These are phyloP conservation scores for Erysimum cheiri DNA, from an alignment of 441 rosid species.

Conservation along the genomic window DNA sequence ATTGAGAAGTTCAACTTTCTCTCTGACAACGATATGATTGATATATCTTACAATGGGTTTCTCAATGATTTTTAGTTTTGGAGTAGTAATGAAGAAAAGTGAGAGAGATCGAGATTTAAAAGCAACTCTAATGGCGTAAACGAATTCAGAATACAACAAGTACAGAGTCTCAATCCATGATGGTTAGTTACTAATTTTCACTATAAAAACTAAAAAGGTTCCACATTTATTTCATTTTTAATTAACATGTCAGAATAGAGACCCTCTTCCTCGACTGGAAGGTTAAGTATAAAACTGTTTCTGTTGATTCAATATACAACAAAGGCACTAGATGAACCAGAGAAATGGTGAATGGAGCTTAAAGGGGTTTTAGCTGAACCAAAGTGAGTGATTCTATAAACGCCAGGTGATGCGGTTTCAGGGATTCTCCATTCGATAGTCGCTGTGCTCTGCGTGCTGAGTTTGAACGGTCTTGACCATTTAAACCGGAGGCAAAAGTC, in stretches of 20 bases:
- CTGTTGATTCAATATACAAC: constrained; percentile 51
- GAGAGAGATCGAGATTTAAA: constrained; percentile 35
- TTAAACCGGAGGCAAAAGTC: constrained; percentile 79
- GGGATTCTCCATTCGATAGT: constrained; percentile 82
- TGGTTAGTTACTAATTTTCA: constrained; percentile 25
- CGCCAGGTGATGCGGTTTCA: constrained; percentile 58
- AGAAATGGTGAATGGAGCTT: constrained; percentile 68
- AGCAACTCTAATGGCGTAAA: constrained; percentile 44
- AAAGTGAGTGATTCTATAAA: constrained; percentile 75
- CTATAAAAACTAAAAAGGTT: not conserved
- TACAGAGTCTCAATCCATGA: constrained; percentile 36
- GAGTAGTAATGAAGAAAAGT: constrained; percentile 44
- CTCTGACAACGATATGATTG: constrained; percentile 7
- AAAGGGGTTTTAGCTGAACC: constrained; percentile 69
- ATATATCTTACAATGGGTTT: constrained; percentile 7
- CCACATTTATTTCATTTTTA: not conserved
- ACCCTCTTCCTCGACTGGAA: not conserved
- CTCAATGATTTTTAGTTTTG: constrained; percentile 1
- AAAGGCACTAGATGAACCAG: constrained; percentile 77
- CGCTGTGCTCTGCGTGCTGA: constrained; percentile 69
- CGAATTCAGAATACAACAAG: constrained; percentile 23
- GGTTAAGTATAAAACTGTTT: not conserved
- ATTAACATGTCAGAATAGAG: no score
- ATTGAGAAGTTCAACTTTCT: not conserved
- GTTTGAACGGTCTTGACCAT: constrained; percentile 79